These are phyloP conservation scores for Geotrichum klebahnii DNA, from an alignment of 1,139 yeast genomes.

Conservation along the genomic window DNA sequence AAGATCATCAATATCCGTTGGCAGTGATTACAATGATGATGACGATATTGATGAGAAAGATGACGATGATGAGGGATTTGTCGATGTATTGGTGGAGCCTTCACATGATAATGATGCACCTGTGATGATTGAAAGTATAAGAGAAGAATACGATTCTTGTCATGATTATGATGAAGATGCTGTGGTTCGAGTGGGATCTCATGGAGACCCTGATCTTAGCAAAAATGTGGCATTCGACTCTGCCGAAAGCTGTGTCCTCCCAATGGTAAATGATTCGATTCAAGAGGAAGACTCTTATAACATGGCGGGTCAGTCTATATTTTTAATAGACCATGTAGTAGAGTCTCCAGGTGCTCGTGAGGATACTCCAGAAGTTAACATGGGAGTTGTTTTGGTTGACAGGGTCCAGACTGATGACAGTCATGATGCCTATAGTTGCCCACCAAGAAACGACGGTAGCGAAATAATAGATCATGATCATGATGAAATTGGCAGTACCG, in stretches of 20 bases:
- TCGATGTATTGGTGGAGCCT: conserved; percentile 43
- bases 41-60: too few relatives aligned
- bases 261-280: neutral
- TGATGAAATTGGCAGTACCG: neutral
- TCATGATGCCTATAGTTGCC: neutral
- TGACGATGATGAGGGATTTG: conserved; percentile 43
- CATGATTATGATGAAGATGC: conserved; percentile 7
- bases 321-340: conserved; percentile 7
- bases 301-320: neutral
- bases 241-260: neutral
- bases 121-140: conserved; percentile 3
- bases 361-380: neutral
- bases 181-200: neutral
- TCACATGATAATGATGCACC: conserved; percentile 20
- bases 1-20: conserved; percentile 33
- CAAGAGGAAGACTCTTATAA: neutral
- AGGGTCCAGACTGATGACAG: neutral
- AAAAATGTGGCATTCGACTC: neutral
- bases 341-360: neutral
- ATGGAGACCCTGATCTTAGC: neutral
- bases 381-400: conserved; percentile 3
- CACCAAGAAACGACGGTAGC: neutral
- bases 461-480: neutral
- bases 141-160: conserved; percentile 7
- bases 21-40: too few relatives aligned